phyloP scores from a whole-genome alignment of 2,329 filamentous ascomycete genomes.

The Triangularia setosa region DNA sequence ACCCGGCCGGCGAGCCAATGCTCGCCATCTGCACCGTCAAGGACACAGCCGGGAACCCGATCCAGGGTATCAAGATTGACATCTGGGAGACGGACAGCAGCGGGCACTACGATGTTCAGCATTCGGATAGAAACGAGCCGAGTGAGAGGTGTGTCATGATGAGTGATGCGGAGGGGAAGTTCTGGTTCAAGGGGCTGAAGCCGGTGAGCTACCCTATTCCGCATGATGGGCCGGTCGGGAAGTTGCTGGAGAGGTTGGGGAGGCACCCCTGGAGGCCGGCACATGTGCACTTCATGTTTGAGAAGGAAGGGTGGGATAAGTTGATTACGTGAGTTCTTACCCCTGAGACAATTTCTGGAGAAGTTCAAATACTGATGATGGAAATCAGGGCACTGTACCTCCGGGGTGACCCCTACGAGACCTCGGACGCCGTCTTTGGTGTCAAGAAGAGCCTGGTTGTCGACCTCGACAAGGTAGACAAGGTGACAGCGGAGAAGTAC shows the following conservation, averaged over 20 bases:
- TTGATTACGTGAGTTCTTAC: constrained; percentile 69
- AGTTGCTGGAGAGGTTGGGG: constrained; percentile 60
- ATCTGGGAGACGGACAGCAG: constrained; percentile 81
- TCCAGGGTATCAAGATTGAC: constrained; percentile 67
- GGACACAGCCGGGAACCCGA: constrained; percentile 59
- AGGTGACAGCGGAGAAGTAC: constrained; percentile 56
- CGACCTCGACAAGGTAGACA: constrained; percentile 51
- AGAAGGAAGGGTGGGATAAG: constrained; percentile 72
- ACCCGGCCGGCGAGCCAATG: constrained; percentile 64
- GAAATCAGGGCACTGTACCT: constrained; percentile 67
- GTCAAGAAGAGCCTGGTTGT: constrained; percentile 78
- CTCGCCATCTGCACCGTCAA: constrained; percentile 70
- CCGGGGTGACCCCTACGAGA: constrained; percentile 75
- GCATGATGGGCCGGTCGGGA: constrained; percentile 77
- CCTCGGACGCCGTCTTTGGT: constrained; percentile 79
- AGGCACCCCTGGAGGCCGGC: constrained; percentile 74
- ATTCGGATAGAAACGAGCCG: constrained; percentile 58
- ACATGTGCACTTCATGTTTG: constrained; percentile 88
- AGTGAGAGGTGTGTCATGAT: constrained; percentile 65
- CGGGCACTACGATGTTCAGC: constrained; percentile 81
- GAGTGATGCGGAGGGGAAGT: constrained; percentile 66
- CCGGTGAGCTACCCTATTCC: constrained; percentile 85
- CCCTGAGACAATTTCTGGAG: constrained; percentile 5
- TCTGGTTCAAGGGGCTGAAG: constrained; percentile 82
- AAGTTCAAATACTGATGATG: not conserved